Percentiles rank a stretch among this genome's conserved stretches.
Evolutionary conservation across 768 basidiomycete genomes (phyloP).

Genomic region (Rhodosporidiobolus odoratus): DNA sequence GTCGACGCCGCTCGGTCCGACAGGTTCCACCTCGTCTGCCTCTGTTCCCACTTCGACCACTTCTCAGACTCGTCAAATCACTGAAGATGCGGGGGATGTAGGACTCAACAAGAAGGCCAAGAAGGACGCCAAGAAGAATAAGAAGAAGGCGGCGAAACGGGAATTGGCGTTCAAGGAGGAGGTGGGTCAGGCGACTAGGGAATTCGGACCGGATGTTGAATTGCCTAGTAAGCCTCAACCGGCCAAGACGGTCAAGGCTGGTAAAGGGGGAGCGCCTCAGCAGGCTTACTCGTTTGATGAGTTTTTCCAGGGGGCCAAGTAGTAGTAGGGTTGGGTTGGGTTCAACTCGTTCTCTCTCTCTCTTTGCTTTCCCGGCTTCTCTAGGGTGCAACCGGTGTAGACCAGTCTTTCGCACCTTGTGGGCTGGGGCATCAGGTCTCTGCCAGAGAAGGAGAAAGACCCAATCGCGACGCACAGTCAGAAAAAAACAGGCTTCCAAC

Average conservation of each 20-base stretch:
- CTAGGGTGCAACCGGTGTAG: no score
- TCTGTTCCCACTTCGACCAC: conserved; percentile 3
- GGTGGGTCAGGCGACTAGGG: conserved; percentile 19
- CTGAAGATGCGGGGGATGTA: conserved; percentile 30
- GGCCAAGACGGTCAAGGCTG: conserved; percentile 11
- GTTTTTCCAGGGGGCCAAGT: no score
- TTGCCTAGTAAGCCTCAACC: conserved; percentile 19
- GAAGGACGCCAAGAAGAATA: conserved; percentile 41
- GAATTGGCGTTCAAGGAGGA: conserved; percentile 15
- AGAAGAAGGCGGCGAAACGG: conserved; percentile 39
- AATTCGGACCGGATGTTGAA: conserved; percentile 37
- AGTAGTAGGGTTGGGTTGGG: no score
- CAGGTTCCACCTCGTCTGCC: conserved; percentile 13
- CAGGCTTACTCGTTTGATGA: no score
- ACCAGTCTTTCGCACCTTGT: no score
- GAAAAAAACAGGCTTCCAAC: no score
- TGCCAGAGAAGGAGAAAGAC: no score
- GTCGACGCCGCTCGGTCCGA: conserved; percentile 30
- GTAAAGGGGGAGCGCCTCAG: neutral
- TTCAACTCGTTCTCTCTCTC: no score
- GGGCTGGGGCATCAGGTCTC: no score
- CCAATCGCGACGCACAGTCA: no score
- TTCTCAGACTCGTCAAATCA: conserved; percentile 19
- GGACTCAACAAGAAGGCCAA: conserved; percentile 40
- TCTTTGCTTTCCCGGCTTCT: no score